Percentiles rank a stretch among this genome's conserved stretches.
phyloP scores from a whole-genome alignment of 371 early-diverging fungal genomes.

The Mortierella sp. region DNA sequence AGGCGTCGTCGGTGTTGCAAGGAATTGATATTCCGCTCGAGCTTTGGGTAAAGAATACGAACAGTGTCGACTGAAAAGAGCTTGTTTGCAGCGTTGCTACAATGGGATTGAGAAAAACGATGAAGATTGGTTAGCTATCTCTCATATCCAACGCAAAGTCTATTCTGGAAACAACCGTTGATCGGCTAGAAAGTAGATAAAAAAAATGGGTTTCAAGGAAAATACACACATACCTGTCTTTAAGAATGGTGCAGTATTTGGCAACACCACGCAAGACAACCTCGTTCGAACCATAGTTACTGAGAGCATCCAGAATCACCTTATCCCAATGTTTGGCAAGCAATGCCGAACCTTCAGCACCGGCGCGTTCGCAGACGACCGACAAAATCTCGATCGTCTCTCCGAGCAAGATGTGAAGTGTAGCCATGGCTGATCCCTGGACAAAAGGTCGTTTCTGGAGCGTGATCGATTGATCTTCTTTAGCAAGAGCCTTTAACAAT shows the following conservation, averaged over 20 bases:
- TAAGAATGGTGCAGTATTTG: conserved; percentile 62
- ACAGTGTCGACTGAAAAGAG: conserved; percentile 56
- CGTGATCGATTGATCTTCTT: conserved; percentile 36
- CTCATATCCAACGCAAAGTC: too few species aligned
- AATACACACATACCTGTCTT: conserved; percentile 57
- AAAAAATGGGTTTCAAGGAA: background rate
- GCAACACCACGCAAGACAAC: conserved; percentile 66
- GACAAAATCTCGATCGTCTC: conserved; percentile 62
- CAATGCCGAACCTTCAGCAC: conserved; percentile 20
- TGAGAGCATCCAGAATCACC: conserved; percentile 56
- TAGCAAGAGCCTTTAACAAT: conserved; percentile 52
- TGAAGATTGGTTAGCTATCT: background rate
- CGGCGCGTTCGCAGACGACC: conserved; percentile 49
- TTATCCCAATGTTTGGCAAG: conserved; percentile 52
- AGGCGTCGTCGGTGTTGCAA: conserved; percentile 70
- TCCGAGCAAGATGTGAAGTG: conserved; percentile 65
- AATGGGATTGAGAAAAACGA: background rate
- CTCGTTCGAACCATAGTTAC: conserved; percentile 62
- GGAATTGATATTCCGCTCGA: conserved; percentile 71
- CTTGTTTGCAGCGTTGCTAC: conserved; percentile 49
- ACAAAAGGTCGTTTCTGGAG: conserved; percentile 58
- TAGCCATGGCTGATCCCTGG: conserved; percentile 64
- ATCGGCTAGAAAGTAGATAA: background rate
- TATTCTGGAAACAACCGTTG: too few species aligned
- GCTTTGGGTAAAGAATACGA: conserved; percentile 57